phyloP scores from a whole-genome alignment of 768 basidiomycete genomes.

The Hericium alpestre region DNA sequence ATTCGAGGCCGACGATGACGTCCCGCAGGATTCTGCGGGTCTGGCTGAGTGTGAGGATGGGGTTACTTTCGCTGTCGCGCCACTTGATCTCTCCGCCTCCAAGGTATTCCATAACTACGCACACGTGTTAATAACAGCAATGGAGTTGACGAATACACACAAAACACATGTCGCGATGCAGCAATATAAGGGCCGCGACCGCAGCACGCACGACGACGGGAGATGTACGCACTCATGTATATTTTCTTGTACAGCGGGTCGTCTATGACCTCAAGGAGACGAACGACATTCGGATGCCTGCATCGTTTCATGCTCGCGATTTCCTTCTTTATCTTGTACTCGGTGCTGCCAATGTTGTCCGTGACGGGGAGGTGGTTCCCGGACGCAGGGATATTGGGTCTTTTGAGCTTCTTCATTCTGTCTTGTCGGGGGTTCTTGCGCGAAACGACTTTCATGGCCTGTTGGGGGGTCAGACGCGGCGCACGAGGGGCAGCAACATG shows the following conservation, averaged over 20 bases:
- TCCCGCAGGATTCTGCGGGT: conserved; percentile 84
- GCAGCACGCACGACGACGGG: neutral
- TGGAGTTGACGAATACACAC: neutral
- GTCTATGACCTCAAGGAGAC: conserved; percentile 89
- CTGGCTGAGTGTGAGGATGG: conserved; percentile 75
- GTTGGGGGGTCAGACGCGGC: conserved; percentile 2
- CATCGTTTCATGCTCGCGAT: conserved; percentile 99
- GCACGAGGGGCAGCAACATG: conserved; percentile 13
- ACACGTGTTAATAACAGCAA: neutral
- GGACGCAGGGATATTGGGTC: conserved; percentile 31
- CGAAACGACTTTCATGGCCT: conserved; percentile 76
- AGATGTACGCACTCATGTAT: conserved; percentile 70
- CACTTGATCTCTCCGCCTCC: conserved; percentile 93
- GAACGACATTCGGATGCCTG: conserved; percentile 79
- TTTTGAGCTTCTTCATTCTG: conserved; percentile 39
- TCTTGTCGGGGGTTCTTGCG: conserved; percentile 64
- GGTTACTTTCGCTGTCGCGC: conserved; percentile 52
- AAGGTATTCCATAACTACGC: conserved; percentile 88
- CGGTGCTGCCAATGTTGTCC: conserved; percentile 60
- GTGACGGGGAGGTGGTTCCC: conserved; percentile 44
- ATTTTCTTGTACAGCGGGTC: conserved; percentile 81
- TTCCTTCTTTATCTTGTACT: conserved; percentile 81
- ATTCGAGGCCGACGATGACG: conserved; percentile 88
- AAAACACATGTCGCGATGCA: neutral
- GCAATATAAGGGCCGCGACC: neutral